Conservation (phyloP, 1,139 yeast species). For the Zygosaccharomyces pseudobailii region DNA sequence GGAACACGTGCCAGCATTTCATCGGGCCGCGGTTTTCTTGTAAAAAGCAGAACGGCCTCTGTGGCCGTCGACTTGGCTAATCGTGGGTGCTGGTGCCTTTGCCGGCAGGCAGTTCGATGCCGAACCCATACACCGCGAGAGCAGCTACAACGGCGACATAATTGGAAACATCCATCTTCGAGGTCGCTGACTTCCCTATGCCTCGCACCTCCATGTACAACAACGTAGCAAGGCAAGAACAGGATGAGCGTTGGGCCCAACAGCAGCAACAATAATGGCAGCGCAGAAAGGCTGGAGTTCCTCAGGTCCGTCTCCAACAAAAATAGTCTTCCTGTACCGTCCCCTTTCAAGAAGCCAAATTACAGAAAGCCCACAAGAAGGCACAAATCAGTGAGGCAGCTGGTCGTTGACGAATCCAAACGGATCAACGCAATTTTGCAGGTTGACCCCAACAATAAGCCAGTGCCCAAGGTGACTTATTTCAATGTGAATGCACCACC, state of each 20-base stretch:
- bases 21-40: too few species aligned
- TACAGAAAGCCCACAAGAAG: slow-evolving; percentile 53
- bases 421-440: slow-evolving; percentile 29
- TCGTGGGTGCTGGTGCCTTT: too few species aligned
- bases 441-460: slow-evolving; percentile 6
- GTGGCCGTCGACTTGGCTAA: too few species aligned
- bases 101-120: too few species aligned
- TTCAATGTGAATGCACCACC: slow-evolving; percentile 81
- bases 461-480: slow-evolving; percentile 43
- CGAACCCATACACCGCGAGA: too few species aligned
- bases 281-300: slow-evolving; percentile 23
- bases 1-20: too few species aligned
- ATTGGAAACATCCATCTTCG: too few species aligned
- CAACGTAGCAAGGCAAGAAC: neutral
- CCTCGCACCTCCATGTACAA: too few species aligned
- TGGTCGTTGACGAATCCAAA: slow-evolving; percentile 65
- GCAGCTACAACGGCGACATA: too few species aligned
- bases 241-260: neutral
- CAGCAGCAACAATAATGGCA: neutral
- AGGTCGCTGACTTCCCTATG: too few species aligned
- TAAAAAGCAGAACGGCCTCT: too few species aligned
- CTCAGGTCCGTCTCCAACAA: slow-evolving; percentile 25
- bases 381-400: slow-evolving; percentile 72
- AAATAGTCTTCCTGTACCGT: slow-evolving; percentile 17
- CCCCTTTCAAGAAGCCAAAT: slow-evolving; percentile 51